Conservation (phyloP, 768 basidiomycete genomes). For the Fistulinella prunicolor region DNA sequence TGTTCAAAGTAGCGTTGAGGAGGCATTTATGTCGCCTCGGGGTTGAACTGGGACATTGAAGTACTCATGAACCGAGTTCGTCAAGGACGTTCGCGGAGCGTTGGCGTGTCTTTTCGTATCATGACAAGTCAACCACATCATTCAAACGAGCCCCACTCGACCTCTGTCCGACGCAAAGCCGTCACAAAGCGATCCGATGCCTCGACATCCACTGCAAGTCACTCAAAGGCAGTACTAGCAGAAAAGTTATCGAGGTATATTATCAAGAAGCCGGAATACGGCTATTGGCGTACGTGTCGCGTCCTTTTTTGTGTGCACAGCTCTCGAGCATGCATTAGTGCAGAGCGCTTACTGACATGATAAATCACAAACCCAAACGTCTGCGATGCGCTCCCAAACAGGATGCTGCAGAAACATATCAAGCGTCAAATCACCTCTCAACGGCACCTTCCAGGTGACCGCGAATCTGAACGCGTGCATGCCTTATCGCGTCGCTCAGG, state of each 20-base stretch:
- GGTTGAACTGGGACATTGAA: constrained; percentile 93
- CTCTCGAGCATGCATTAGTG: no score
- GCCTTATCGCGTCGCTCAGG: constrained; percentile 80
- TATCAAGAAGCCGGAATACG: constrained; percentile 96
- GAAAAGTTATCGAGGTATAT: constrained; percentile 96
- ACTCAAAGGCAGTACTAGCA: constrained; percentile 89
- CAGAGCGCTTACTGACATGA: no score
- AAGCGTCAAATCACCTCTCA: constrained; percentile 96
- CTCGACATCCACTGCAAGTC: constrained; percentile 89
- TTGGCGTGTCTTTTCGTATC: no score
- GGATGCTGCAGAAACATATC: constrained; percentile 94
- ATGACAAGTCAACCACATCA: constrained; percentile 93
- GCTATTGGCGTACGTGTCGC: constrained; percentile 62
- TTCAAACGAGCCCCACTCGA: constrained; percentile 71
- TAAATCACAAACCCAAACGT: no score
- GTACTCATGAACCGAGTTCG: constrained; percentile 89
- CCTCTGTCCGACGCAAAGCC: constrained; percentile 82
- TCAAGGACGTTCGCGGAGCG: neutral
- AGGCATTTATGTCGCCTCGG: constrained; percentile 93
- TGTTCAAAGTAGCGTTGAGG: no score
- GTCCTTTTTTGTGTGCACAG: neutral
- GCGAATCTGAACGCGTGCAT: constrained; percentile 95
- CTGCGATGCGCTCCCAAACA: no score
- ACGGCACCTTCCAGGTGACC: constrained; percentile 93
- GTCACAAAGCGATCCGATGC: constrained; percentile 85